Percentiles rank a stretch among this genome's conserved stretches.
phyloP scores from a whole-genome alignment of 164 flowering plant species.

The Nymphaea colorata region DNA sequence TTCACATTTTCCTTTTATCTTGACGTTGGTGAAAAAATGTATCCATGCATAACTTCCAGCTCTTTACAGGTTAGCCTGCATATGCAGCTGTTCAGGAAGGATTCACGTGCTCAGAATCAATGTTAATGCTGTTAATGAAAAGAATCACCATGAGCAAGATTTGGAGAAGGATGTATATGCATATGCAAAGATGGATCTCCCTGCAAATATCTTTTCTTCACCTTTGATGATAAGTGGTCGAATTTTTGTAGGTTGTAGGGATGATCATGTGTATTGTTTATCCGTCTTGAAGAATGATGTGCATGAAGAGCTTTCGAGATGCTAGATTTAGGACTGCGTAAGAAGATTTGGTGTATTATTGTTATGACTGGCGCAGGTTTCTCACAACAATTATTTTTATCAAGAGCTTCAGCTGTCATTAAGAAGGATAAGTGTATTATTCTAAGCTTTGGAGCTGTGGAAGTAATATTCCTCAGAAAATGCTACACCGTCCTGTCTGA shows the following conservation, averaged over 20 bases:
- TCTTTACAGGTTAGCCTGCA: conserved; percentile 53
- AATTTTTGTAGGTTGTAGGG: conserved; percentile 86
- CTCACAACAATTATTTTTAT: no score
- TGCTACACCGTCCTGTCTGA: no score
- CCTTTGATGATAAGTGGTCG: conserved; percentile 86
- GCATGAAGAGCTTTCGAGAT: no score
- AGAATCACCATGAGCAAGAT: conserved; percentile 7
- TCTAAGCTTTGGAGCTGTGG: no score
- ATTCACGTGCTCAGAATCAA: conserved; percentile 35
- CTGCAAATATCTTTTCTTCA: conserved; percentile 72
- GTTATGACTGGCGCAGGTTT: no score
- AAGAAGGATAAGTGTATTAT: no score
- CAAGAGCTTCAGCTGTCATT: no score
- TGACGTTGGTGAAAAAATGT: no score
- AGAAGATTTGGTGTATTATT: no score
- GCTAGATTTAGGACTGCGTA: no score
- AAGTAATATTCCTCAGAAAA: no score
- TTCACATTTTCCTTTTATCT: no score
- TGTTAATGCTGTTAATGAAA: conserved; percentile 8
- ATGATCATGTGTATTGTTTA: conserved; percentile 57
- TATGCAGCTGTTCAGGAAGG: conserved; percentile 72
- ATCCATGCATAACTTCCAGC: background rate
- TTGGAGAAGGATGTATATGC: conserved; percentile 27
- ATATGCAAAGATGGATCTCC: conserved; percentile 42
- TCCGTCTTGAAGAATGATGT: background rate